phyloP scores from a whole-genome alignment of 2,329 filamentous ascomycete species.

The Beauveria asiatica region DNA sequence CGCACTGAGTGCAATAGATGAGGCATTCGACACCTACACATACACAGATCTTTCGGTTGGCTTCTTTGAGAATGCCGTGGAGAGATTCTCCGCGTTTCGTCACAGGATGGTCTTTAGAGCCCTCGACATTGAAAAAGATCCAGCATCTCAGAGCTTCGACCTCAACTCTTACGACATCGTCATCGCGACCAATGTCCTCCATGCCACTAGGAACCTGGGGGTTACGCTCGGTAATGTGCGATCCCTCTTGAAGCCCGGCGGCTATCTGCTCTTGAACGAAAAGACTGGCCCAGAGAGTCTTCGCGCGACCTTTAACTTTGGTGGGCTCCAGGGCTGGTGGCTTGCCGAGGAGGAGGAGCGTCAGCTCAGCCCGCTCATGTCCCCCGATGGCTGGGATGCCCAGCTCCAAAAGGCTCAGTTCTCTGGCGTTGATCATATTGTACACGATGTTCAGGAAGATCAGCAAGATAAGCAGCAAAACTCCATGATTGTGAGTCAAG shows the following conservation, averaged over 20 bases:
- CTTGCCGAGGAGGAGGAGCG: slow-evolving; percentile 18
- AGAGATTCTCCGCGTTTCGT: neutral
- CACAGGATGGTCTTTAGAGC: neutral
- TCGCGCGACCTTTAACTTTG: slow-evolving; percentile 16
- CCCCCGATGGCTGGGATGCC: neutral
- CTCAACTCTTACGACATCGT: slow-evolving; percentile 28
- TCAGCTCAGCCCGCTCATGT: neutral
- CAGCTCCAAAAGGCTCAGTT: neutral
- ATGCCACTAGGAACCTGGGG: slow-evolving; percentile 24
- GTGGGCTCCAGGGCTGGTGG: slow-evolving; percentile 24
- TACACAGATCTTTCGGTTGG: neutral
- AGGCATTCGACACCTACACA: neutral
- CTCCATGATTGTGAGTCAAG: neutral
- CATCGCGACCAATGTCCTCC: slow-evolving; percentile 29
- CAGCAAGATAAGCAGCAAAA: neutral
- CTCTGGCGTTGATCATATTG: neutral
- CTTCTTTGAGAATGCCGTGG: neutral
- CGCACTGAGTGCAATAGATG: neutral
- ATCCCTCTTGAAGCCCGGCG: slow-evolving; percentile 24
- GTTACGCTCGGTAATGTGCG: neutral
- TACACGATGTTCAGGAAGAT: neutral
- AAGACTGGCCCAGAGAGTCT: slow-evolving; percentile 16
- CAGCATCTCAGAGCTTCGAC: slow-evolving; percentile 23
- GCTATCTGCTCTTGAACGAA: slow-evolving; percentile 37
- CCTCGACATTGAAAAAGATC: slow-evolving; percentile 13